Base-by-base conservation (phyloP, 179 eudicot species). In the Patellifolia procumbens region DNA sequence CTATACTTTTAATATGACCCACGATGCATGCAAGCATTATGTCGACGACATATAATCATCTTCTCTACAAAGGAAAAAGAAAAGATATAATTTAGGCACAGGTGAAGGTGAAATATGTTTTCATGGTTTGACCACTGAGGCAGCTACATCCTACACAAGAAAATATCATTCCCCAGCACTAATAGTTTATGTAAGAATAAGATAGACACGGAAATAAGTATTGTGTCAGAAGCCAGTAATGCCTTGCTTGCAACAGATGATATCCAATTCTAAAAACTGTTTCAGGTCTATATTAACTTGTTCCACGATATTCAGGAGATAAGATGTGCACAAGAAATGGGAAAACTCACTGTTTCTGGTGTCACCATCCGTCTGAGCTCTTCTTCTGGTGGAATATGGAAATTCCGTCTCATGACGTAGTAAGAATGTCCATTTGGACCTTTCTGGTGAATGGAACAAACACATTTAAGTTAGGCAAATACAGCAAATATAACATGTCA, bases 361-460 rank as follows among this genome's bases (percentile, higher is more conserved):
- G 95, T 87, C 83, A 93, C 97, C 92, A 93, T 89, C 86, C 92
- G 91, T 79, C 98, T 87, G 45, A 95, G 86, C 85, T 93, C 96
- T 81, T 93, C 98, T 83, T 95, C 99, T 58, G 89, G 82, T 51
- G 98, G 99, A 68, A 95, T 88, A 72, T 88, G 97, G 74, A 89
- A 91, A 83, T 87, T 88, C 63, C 89, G 94, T 87, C 88, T 88
- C 97, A 86, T 93, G 78, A 88, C 88, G 97, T 97, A 95, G 68
- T 82, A 81, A 49, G 83, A 83, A 71, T 86, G 89, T 75, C 97
- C 98, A 72, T 87, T 89, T 71, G 90, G 80, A 75, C 93, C 89
- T 79, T 77, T 93, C 99, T 95, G 70, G 28, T 52, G 68, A 32
- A 52, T 7, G 12, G 51, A 74, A 32, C 46, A 69, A 32, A 63